A percentile compares a stretch with the other conserved stretches of the same genome.
phyloP scores from a whole-genome alignment of 495 filamentous ascomycete genomes.

The Aspergillus kassunensis region DNA sequence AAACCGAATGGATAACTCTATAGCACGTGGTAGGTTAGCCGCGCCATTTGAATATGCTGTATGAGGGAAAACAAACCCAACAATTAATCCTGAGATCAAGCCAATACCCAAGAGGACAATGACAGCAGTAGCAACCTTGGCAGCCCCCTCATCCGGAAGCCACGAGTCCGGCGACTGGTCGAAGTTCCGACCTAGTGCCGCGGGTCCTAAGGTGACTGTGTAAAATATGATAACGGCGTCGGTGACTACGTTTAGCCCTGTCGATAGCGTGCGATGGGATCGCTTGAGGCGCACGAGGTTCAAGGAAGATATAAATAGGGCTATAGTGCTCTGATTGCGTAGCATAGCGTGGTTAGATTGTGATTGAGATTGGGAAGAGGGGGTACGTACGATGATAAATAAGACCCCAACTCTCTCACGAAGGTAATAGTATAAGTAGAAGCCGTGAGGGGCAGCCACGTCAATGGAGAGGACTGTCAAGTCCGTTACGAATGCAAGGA shows the following conservation, averaged over 20 bases:
- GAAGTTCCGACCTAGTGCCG: not conserved
- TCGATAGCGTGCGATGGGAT: constrained; percentile 1
- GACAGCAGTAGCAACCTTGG: not conserved
- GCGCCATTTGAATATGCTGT: not conserved
- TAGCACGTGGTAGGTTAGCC: not conserved
- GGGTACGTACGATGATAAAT: not conserved
- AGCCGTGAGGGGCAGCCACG: not conserved
- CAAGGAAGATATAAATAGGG: not conserved
- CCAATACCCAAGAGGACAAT: not conserved
- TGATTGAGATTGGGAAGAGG: not conserved
- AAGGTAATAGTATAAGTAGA: constrained; percentile 2
- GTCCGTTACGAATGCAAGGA: not conserved
- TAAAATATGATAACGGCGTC: constrained; percentile 1
- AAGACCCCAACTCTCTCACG: not conserved
- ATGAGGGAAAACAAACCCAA: not conserved
- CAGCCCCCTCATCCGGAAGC: constrained; percentile 4
- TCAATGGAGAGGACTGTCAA: not conserved
- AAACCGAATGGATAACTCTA: constrained; percentile 1
- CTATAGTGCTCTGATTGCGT: not conserved
- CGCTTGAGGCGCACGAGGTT: constrained; percentile 2
- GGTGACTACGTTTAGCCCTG: not conserved
- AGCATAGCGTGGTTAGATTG: not conserved
- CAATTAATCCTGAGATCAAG: not conserved
- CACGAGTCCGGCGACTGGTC: not conserved
- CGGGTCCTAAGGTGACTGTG: not conserved